Evolutionary conservation across 768 basidiomycete genomes (phyloP), one percentile per base, ranked within the genome.

Genomic region (Suillus subaureus): DNA sequence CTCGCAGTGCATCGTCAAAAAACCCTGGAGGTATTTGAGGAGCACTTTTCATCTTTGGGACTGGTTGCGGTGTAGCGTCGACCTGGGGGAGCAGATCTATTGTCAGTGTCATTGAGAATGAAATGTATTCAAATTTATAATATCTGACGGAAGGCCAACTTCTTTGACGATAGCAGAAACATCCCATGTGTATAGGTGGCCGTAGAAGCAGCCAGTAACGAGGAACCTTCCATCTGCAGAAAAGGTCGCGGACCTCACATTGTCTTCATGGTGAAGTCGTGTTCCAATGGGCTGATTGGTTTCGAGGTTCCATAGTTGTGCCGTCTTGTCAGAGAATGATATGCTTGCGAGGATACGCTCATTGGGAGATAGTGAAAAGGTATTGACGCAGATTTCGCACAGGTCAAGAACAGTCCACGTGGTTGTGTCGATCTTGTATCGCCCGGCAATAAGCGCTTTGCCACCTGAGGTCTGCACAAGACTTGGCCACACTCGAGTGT

Each of bases 321-420:
- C 6, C 26, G 23, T 49, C 13, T 6, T 15, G 13, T 6, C 2
- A 1, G 0, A 4, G 13, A 1, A 3, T 13, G 5, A 0, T 15
- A 13, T 7, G 6, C 6, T 4, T 51, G 49, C 49, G 6, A 51
- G 15, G 6, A 26, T 26, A 15, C 13, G 26, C 6, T 4, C 13
- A 51, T 51, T 26, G 13, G 23, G 23, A 49, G 49, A 49, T 13
- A 7, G 6, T 3, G 15, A 8, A 15, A 49, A 13, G 8, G 3
- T 1, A 42, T 16, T 7, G 43, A 11, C 21, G 1, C 0, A 45
- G 43, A 16, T 16, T 6, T 42, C 1, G 42, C 15, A 1, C 35
- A 37, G 5, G 31, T 31, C 31, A 31, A 31, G 31, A 31, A 31
- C 31, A 4, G 31, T 31, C 31, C 31, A 31, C 5, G 31, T 31